A percentile compares a stretch with the other conserved stretches of the same genome.
Evolutionary conservation across 768 basidiomycete species (phyloP).

Genomic region (Crucibulum laeve): DNA sequence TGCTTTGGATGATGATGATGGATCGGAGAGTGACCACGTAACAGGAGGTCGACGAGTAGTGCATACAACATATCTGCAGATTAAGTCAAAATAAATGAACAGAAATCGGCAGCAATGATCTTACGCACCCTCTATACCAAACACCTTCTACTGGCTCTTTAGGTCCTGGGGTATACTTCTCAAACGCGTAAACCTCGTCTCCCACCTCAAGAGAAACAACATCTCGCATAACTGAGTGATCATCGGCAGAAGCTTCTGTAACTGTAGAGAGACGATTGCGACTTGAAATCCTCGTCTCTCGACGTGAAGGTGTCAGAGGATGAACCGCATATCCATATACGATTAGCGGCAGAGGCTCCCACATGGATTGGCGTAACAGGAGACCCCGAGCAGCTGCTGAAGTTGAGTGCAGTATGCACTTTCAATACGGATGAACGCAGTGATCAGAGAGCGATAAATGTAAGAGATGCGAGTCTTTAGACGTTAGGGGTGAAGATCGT

Average conservation of each 20-base stretch:
- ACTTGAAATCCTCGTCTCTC: constrained; percentile 61
- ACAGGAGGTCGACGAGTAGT: constrained; percentile 72
- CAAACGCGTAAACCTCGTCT: constrained; percentile 96
- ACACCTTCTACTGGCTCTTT: constrained; percentile 69
- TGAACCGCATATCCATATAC: constrained; percentile 92
- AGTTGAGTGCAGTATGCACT: no score
- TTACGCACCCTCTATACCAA: constrained; percentile 92
- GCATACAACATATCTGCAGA: constrained; percentile 76
- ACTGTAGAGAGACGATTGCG: constrained; percentile 58
- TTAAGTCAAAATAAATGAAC: constrained; percentile 5
- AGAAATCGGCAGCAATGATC: constrained; percentile 2
- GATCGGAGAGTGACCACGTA: constrained; percentile 61
- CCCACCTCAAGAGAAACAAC: constrained; percentile 89
- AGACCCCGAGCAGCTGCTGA: no score
- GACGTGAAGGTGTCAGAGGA: constrained; percentile 71
- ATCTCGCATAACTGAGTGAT: constrained; percentile 62
- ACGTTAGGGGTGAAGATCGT: no score
- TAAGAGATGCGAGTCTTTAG: no score
- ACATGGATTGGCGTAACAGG: no score
- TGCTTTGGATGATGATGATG: constrained; percentile 44
- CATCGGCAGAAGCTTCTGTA: constrained; percentile 61
- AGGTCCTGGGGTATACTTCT: constrained; percentile 72
- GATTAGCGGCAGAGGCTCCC: constrained; percentile 57
- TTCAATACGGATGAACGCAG: no score
- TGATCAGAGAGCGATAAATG: no score